A percentile compares a stretch with the other conserved stretches of the same genome.
These are phyloP conservation scores for Hypsizygus ulmarius DNA, from an alignment of 1,284 basidiomycete genomes.

Conservation along the genomic window DNA sequence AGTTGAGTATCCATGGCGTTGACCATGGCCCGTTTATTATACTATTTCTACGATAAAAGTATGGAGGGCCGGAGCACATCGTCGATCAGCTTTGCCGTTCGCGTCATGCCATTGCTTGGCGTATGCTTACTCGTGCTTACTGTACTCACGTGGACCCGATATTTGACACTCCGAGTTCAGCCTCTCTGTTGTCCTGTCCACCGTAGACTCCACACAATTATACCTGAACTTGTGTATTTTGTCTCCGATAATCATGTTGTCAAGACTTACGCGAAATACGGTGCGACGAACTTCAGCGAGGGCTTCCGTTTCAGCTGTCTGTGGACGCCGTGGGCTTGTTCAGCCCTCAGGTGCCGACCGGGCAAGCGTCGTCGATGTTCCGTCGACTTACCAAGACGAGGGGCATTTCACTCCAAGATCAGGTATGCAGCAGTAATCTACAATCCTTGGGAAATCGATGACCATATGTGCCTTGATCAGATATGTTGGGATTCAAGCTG, in stretches of 20 bases:
- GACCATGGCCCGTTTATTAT: too few relatives aligned
- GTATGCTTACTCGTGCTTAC: slow-evolving; percentile 1
- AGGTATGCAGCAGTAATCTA: slow-evolving; percentile 40
- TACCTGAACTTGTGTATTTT: slow-evolving; percentile 2
- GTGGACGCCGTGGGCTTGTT: slow-evolving; percentile 51
- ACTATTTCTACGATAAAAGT: too few relatives aligned
- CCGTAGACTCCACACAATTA: background rate
- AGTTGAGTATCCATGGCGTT: too few relatives aligned
- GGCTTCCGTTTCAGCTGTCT: slow-evolving; percentile 15
- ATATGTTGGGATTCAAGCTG: slow-evolving; percentile 90
- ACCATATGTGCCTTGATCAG: slow-evolving; percentile 35
- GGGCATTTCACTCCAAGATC: slow-evolving; percentile 68
- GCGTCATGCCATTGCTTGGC: too few relatives aligned
- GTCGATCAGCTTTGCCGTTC: too few relatives aligned
- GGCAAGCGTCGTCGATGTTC: slow-evolving; percentile 76
- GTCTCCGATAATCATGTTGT: slow-evolving; percentile 46
- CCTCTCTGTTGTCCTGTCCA: background rate
- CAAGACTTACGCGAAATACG: slow-evolving; percentile 47
- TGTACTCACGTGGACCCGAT: slow-evolving; percentile 3
- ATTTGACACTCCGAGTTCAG: slow-evolving; percentile 6
- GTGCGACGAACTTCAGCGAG: slow-evolving; percentile 28
- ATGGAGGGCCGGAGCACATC: too few relatives aligned
- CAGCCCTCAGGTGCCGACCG: slow-evolving; percentile 78
- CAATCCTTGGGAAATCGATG: slow-evolving; percentile 2
- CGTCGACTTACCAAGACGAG: slow-evolving; percentile 69